Percentiles rank a stretch among this genome's conserved stretches.
These are phyloP conservation scores for Maudiozyma serrabonitensis DNA, from an alignment of 805 yeast genomes.

Conservation along the genomic window DNA sequence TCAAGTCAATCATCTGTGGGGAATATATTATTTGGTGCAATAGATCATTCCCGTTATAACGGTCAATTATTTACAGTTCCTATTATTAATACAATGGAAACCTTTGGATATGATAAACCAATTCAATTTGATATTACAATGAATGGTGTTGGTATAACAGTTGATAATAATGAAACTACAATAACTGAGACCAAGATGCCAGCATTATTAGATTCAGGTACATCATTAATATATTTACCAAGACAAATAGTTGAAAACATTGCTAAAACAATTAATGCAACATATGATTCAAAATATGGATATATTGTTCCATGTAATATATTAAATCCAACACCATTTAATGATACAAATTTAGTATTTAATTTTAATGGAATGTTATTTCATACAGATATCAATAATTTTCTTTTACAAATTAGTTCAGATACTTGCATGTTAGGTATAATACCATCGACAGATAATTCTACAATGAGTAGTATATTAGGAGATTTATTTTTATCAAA, in stretches of 20 bases:
- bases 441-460: constrained; percentile 9
- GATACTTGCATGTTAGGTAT: constrained; percentile 37
- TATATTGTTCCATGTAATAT: constrained; percentile 34
- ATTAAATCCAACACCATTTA: constrained; percentile 12
- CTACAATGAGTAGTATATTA: constrained; percentile 25
- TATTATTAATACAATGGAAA: constrained; percentile 13
- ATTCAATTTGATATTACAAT: constrained; percentile 27
- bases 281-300: constrained; percentile 33
- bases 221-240: constrained; percentile 38
- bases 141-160: constrained; percentile 21
- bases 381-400: constrained; percentile 35
- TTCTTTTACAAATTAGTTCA: constrained; percentile 12
- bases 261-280: constrained; percentile 35
- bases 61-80: constrained; percentile 29
- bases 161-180: constrained; percentile 17
- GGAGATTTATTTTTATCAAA: constrained; percentile 50
- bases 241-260: constrained; percentile 25
- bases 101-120: constrained; percentile 9
- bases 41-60: constrained; percentile 32
- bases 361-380: constrained; percentile 54
- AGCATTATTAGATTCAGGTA: constrained; percentile 38
- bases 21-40: constrained; percentile 33
- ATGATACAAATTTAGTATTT: constrained; percentile 33
- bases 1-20: constrained; percentile 34
- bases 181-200: constrained; percentile 21